These are phyloP conservation scores for Stemphylium beticola DNA, from an alignment of 2,329 filamentous ascomycete genomes.

Conservation along the genomic window DNA sequence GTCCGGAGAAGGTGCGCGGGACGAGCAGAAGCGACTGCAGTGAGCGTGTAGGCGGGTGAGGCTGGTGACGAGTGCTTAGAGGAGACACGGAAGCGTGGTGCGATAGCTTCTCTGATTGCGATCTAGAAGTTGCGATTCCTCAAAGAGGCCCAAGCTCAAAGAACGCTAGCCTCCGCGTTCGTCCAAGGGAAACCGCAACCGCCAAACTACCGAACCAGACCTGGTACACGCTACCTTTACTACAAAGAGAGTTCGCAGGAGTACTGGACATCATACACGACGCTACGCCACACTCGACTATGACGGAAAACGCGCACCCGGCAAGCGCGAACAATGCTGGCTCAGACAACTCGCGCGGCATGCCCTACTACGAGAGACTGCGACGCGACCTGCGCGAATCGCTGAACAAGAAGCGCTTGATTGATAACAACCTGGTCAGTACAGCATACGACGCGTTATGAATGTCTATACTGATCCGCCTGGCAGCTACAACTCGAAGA, in stretches of 20 bases:
- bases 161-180: conserved; percentile 25
- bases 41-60: neutral
- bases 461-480: conserved; percentile 19
- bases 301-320: conserved; percentile 58
- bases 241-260: neutral
- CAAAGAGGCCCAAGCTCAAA: conserved; percentile 20
- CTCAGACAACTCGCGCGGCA: conserved; percentile 57
- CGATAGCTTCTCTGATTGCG: conserved; percentile 6
- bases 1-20: conserved; percentile 5
- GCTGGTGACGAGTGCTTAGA: neutral
- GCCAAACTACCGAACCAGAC: conserved; percentile 8
- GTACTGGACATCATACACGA: neutral
- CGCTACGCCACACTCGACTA: conserved; percentile 26
- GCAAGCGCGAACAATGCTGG: conserved; percentile 42
- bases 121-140: conserved; percentile 24
- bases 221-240: neutral
- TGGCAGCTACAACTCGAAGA: conserved; percentile 71
- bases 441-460: conserved; percentile 3
- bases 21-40: neutral
- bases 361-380: conserved; percentile 75
- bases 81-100: conserved; percentile 1
- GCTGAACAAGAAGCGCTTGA: conserved; percentile 67
- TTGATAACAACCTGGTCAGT: conserved; percentile 66
- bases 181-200: conserved; percentile 16
- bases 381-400: conserved; percentile 71